phyloP scores from a whole-genome alignment of 2,329 filamentous ascomycete species.

The Cytospora chrysosperma region DNA sequence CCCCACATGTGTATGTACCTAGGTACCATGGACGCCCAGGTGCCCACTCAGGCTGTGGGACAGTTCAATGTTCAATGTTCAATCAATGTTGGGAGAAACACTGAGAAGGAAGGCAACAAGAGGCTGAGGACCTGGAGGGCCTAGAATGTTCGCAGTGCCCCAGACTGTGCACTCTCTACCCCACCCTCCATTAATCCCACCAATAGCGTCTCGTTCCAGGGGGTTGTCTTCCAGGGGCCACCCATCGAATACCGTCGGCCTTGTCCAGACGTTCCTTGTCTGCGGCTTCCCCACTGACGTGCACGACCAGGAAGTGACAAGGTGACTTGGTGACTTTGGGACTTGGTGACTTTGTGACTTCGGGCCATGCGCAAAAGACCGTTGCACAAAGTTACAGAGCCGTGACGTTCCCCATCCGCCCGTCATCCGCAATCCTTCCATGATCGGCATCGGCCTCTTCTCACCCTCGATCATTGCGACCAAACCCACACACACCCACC shows the following conservation, averaged over 20 bases:
- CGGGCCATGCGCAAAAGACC: slow-evolving; percentile 8
- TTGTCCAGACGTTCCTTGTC: not conserved
- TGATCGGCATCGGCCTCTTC: slow-evolving; percentile 20
- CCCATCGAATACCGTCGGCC: not conserved
- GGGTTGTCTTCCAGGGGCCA: not conserved
- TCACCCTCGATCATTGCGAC: slow-evolving; percentile 12
- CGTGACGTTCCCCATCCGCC: slow-evolving; percentile 8
- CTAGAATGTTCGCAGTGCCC: slow-evolving; percentile 19
- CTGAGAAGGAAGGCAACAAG: no score
- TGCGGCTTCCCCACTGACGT: not conserved
- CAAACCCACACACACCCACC: not conserved
- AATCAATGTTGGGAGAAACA: no score
- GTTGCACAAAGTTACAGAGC: slow-evolving; percentile 14
- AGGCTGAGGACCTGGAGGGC: slow-evolving; percentile 1
- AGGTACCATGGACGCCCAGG: no score
- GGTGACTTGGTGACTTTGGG: slow-evolving; percentile 9
- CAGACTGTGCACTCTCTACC: slow-evolving; percentile 3
- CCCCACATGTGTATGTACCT: no score
- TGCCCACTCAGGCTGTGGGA: no score
- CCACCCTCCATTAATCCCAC: slow-evolving; percentile 12
- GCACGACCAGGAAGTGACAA: slow-evolving; percentile 1
- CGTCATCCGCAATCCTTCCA: slow-evolving; percentile 1
- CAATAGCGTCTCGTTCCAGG: not conserved
- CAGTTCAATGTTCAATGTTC: no score
- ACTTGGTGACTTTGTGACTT: slow-evolving; percentile 6